A percentile compares a stretch with the other conserved stretches of the same genome.
These are phyloP conservation scores for Halenospora varia DNA, from an alignment of 495 filamentous ascomycete species.

Conservation along the genomic window DNA sequence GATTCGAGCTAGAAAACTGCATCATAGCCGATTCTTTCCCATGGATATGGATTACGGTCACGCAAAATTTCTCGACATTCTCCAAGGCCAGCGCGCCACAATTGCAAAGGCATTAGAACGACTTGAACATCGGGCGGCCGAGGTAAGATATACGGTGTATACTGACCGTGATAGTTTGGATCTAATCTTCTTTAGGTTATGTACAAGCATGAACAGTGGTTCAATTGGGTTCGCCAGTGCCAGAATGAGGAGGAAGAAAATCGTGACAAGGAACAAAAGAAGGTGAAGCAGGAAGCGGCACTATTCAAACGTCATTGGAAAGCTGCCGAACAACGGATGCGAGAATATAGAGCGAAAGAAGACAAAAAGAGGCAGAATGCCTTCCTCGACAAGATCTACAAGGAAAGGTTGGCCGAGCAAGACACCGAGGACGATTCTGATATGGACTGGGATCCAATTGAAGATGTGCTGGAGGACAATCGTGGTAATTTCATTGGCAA, in stretches of 20 bases:
- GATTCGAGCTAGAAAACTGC: slow-evolving; percentile 46
- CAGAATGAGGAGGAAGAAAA: slow-evolving; percentile 42
- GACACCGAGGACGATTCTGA: slow-evolving; percentile 25
- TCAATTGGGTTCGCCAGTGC: slow-evolving; percentile 39
- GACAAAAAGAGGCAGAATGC: slow-evolving; percentile 38
- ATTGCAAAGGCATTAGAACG: slow-evolving; percentile 40
- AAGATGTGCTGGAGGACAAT: slow-evolving; percentile 44
- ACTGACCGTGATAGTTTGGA: background rate
- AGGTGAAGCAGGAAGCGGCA: slow-evolving; percentile 44
- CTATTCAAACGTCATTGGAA: slow-evolving; percentile 45
- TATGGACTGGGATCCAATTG: slow-evolving; percentile 50
- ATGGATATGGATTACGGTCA: slow-evolving; percentile 42
- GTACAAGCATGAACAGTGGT: slow-evolving; percentile 47
- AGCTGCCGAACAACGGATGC: slow-evolving; percentile 33
- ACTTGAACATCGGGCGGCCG: slow-evolving; percentile 40
- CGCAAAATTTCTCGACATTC: slow-evolving; percentile 39
- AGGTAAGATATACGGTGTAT: slow-evolving; percentile 11
- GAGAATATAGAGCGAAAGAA: slow-evolving; percentile 34
- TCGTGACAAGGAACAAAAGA: slow-evolving; percentile 49
- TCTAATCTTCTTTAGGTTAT: slow-evolving; percentile 25
- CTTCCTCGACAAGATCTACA: slow-evolving; percentile 42
- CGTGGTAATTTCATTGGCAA: slow-evolving; percentile 37
- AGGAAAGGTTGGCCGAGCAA: slow-evolving; percentile 33
- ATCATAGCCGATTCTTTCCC: slow-evolving; percentile 49
- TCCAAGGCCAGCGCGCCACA: slow-evolving; percentile 37